These are phyloP conservation scores for Nasturtium officinale DNA, from an alignment of 345 rosid genomes.

Conservation along the genomic window DNA sequence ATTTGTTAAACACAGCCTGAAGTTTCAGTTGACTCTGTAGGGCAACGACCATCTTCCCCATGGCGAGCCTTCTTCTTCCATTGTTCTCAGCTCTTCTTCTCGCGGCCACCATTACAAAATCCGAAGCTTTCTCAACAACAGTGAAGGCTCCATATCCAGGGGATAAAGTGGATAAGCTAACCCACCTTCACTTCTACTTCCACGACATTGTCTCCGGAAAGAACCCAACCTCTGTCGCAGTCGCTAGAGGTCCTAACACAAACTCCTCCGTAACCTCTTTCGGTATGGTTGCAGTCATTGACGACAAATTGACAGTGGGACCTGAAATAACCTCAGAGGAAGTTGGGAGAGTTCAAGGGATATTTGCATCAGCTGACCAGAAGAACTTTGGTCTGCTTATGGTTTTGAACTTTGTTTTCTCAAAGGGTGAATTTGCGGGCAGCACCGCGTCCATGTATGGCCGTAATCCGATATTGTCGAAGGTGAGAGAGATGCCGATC, in stretches of 20 bases:
- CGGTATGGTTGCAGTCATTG: constrained; percentile 47
- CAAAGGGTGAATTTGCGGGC: constrained; percentile 50
- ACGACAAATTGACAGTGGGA: constrained; percentile 49
- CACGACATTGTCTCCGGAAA: constrained; percentile 15
- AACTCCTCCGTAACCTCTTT: constrained; percentile 47
- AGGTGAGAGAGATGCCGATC: constrained; percentile 58
- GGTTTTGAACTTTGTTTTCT: constrained; percentile 50
- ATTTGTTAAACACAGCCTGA: constrained; percentile 1
- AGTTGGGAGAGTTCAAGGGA: constrained; percentile 62
- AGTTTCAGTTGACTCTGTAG: not conserved
- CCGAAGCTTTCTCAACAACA: not conserved
- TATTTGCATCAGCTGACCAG: constrained; percentile 42
- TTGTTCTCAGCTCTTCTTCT: constrained; percentile 14
- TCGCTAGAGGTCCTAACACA: not conserved
- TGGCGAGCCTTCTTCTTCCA: constrained; percentile 21
- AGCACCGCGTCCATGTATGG: constrained; percentile 53
- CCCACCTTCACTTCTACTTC: constrained; percentile 25
- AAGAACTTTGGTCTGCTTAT: constrained; percentile 42
- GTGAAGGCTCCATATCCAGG: not conserved
- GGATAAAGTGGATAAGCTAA: constrained; percentile 6
- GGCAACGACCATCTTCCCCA: not conserved
- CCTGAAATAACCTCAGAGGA: constrained; percentile 50
- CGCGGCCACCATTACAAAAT: not conserved
- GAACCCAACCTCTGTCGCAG: not conserved
- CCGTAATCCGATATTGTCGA: constrained; percentile 34